Conservation (phyloP, 2,329 filamentous ascomycete species). For the Claviceps monticola region DNA sequence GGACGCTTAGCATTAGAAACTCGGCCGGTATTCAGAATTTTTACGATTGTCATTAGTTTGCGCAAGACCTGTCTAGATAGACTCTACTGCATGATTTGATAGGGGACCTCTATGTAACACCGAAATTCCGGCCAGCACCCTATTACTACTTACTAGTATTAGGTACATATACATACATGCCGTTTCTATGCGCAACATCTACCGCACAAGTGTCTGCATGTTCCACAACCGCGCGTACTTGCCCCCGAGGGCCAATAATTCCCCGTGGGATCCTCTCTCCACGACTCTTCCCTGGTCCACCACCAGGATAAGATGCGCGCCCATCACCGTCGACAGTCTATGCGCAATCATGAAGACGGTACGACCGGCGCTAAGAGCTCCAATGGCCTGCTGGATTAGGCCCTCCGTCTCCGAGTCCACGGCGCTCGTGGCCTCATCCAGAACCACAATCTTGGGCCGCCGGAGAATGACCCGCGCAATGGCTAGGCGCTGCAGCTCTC, state of each 20-base stretch:
- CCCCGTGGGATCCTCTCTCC: conserved; percentile 36
- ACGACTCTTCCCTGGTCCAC: conserved; percentile 35
- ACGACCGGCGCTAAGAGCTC: conserved; percentile 28
- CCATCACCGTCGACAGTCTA: conserved; percentile 26
- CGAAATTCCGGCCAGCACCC: too few species aligned
- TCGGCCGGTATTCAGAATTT: too few species aligned
- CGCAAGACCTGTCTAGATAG: too few species aligned
- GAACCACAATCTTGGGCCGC: conserved; percentile 16
- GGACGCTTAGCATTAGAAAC: too few species aligned
- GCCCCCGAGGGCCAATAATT: conserved; percentile 31
- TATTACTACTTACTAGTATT: too few species aligned
- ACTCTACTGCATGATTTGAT: too few species aligned
- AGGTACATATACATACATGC: too few species aligned
- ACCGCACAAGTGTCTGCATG: conserved; percentile 20
- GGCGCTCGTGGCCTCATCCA: conserved; percentile 39
- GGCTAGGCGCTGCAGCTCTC: conserved; percentile 35
- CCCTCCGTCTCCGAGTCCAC: conserved; percentile 30
- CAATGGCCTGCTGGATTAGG: conserved; percentile 30
- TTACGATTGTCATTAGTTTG: too few species aligned
- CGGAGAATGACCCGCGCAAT: conserved; percentile 26
- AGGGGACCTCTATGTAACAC: too few species aligned
- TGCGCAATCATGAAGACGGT: conserved; percentile 40
- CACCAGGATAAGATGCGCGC: conserved; percentile 38
- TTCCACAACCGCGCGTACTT: conserved; percentile 39
- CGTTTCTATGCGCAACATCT: neutral